Percentiles rank a stretch among this genome's conserved stretches.
phyloP scores from a whole-genome alignment of 2,329 filamentous ascomycete species.

The Colletotrichum sp. region DNA sequence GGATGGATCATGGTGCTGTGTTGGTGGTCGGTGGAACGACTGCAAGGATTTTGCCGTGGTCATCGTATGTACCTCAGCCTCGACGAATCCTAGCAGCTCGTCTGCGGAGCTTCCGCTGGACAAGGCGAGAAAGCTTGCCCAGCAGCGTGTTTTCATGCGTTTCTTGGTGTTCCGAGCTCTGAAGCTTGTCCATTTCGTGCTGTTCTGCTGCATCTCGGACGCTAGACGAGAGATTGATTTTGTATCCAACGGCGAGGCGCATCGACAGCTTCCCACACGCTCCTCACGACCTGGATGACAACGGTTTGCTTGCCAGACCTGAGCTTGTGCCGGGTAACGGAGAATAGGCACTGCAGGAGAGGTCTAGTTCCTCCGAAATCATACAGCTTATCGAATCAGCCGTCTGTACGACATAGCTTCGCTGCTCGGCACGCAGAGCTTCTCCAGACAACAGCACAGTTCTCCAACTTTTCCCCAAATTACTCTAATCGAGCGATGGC shows the following conservation, averaged over 20 bases:
- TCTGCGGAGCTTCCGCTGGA: constrained; percentile 6
- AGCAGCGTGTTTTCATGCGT: background rate
- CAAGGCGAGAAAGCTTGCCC: background rate
- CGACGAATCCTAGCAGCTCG: background rate
- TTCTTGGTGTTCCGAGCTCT: background rate
- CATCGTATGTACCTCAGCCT: background rate
- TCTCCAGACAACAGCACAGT: background rate
- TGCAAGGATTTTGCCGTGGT: constrained; percentile 6
- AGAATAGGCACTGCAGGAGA: background rate
- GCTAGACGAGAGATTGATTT: background rate
- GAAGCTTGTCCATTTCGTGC: background rate
- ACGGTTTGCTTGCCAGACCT: background rate
- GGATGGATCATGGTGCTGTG: background rate
- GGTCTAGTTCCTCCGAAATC: background rate
- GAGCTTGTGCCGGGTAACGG: background rate
- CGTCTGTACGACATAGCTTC: constrained; percentile 12
- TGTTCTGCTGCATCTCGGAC: background rate
- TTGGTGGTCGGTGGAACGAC: constrained; percentile 2
- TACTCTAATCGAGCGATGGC: constrained; percentile 4
- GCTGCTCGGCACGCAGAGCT: constrained; percentile 10
- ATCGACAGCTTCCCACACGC: background rate
- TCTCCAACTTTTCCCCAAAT: constrained; percentile 22
- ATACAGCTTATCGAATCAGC: background rate
- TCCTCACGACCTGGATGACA: background rate
- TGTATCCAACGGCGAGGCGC: background rate